Evolutionary conservation across 1,284 basidiomycete species (phyloP).

Genomic region (Irpex sp.): DNA sequence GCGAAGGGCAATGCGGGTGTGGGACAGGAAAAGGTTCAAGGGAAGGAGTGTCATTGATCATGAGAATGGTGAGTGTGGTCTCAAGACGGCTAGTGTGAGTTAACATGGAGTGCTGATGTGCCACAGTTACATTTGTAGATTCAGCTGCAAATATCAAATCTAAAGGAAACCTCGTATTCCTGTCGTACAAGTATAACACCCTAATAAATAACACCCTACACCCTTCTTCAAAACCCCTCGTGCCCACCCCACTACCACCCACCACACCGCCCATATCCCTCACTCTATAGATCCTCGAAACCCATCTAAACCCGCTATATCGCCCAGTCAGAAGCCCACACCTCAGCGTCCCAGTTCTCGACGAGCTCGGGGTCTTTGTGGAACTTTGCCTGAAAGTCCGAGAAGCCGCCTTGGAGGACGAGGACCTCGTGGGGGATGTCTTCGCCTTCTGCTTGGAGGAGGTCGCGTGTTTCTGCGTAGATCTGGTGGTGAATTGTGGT

Average conservation of each 20-base stretch:
- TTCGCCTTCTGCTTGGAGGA: slow-evolving; percentile 32
- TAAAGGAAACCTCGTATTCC: no score
- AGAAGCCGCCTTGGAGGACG: slow-evolving; percentile 69
- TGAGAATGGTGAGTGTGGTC: neutral
- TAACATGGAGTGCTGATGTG: no score
- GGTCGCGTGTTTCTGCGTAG: slow-evolving; percentile 56
- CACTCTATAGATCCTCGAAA: neutral
- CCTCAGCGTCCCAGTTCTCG: slow-evolving; percentile 67
- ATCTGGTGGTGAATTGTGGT: slow-evolving; percentile 37
- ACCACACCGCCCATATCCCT: neutral
- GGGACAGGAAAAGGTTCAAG: neutral
- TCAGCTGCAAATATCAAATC: no score
- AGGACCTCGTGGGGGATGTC: slow-evolving; percentile 50
- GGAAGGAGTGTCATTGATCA: neutral
- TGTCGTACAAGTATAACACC: no score
- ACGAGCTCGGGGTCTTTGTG: slow-evolving; percentile 69
- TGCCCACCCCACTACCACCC: no score
- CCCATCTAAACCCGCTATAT: neutral
- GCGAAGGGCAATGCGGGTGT: neutral
- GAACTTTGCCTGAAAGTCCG: slow-evolving; percentile 63
- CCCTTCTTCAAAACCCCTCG: no score
- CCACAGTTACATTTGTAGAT: no score
- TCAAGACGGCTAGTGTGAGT: no score
- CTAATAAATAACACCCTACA: no score
- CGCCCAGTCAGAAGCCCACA: slow-evolving; percentile 38